Percentiles rank a stretch among this genome's conserved stretches.
Conservation (phyloP, 306 rosid species). For the Cucurbita pepo region DNA sequence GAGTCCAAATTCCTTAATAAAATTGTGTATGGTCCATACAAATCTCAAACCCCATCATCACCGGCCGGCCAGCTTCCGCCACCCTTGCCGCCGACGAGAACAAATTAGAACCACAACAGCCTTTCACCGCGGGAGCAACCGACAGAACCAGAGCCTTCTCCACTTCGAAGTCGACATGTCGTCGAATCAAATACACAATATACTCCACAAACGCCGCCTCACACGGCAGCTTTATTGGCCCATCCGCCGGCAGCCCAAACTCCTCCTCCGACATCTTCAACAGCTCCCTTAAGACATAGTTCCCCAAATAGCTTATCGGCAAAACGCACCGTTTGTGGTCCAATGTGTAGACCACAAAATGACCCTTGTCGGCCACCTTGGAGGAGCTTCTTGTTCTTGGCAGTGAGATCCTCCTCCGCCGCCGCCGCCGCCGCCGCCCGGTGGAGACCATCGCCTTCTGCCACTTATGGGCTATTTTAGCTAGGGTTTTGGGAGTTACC, state of each 20-base stretch:
- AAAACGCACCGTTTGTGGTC: conserved; percentile 12
- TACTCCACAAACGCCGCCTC: conserved; percentile 18
- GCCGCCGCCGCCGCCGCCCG: neutral
- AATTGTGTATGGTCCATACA: neutral
- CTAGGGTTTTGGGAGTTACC: neutral
- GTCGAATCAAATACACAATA: conserved; percentile 12
- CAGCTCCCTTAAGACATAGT: conserved; percentile 8
- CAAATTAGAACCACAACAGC: neutral
- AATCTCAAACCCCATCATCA: neutral
- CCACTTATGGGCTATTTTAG: neutral
- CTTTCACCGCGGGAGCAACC: neutral
- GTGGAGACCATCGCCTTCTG: neutral
- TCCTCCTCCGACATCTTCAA: conserved; percentile 16
- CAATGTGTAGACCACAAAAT: conserved; percentile 13
- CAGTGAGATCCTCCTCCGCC: neutral
- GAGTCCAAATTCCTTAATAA: neutral
- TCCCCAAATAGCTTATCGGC: conserved; percentile 11
- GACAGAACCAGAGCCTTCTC: conserved; percentile 9
- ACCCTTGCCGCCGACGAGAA: neutral
- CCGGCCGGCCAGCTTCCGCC: neutral
- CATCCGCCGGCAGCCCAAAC: conserved; percentile 13
- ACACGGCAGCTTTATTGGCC: conserved; percentile 25
- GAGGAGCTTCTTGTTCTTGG: neutral
- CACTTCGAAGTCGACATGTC: conserved; percentile 4
- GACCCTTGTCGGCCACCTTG: conserved; percentile 2